Evolutionary conservation across 1,139 yeast species (phyloP).

Genomic region (Meyerozyma guilliermondii): DNA sequence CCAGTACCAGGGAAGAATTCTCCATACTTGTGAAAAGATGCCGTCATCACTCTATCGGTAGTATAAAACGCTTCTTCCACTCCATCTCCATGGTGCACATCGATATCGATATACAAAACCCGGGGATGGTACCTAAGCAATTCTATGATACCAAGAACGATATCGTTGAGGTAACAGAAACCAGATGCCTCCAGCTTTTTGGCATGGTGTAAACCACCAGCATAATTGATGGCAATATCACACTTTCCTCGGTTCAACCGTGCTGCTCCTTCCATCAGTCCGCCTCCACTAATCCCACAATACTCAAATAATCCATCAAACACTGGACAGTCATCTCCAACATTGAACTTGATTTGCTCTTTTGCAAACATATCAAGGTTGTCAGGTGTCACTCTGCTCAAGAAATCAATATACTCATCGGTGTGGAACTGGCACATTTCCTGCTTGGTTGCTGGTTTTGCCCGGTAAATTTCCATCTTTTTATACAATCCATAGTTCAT

Average conservation of each 20-base stretch:
- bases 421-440: constrained; percentile 99
- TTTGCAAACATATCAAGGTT: constrained; percentile 86
- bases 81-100: constrained; percentile 98
- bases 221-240: constrained; percentile 94
- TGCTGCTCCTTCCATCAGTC: constrained; percentile 96
- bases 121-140: constrained; percentile 87
- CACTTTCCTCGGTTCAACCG: constrained; percentile 88
- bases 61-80: constrained; percentile 97
- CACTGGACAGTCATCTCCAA: constrained; percentile 96
- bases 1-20: constrained; percentile 98
- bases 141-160: constrained; percentile 87
- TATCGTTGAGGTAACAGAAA: constrained; percentile 84
- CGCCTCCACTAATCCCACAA: constrained; percentile 93
- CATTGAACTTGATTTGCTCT: constrained; percentile 91
- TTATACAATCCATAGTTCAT: constrained; percentile 97
- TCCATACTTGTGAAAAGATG: constrained; percentile 95
- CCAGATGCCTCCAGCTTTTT: constrained; percentile 95
- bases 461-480: constrained; percentile 94
- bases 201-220: constrained; percentile 97
- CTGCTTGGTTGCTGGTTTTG: constrained; percentile 96
- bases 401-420: constrained; percentile 92
- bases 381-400: constrained; percentile 91
- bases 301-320: constrained; percentile 95
- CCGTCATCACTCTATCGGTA: constrained; percentile 95
- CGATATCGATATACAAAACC: constrained; percentile 93